phyloP scores from a whole-genome alignment of 2,329 filamentous ascomycete genomes.

The Pseudogymnoascus verrucosus region DNA sequence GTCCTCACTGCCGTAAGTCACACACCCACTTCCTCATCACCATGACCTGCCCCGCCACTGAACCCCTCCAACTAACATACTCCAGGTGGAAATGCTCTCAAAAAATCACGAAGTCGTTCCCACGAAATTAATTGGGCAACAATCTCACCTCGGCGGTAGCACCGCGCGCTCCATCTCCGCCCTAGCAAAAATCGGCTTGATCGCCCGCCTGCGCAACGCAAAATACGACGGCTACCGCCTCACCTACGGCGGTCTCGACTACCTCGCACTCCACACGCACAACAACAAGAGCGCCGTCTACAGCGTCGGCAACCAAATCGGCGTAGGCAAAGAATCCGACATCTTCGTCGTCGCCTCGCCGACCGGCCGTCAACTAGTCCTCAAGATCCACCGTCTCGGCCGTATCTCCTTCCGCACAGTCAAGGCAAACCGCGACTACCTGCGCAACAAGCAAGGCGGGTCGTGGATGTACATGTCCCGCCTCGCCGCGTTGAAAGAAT shows the following conservation, averaged over 20 bases:
- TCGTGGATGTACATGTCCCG: conserved; percentile 98
- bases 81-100: conserved; percentile 82
- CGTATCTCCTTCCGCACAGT: conserved; percentile 96
- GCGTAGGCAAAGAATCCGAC: conserved; percentile 95
- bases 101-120: conserved; percentile 97
- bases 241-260: conserved; percentile 94
- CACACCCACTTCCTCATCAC: not conserved
- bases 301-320: conserved; percentile 88
- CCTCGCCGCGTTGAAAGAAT: conserved; percentile 89
- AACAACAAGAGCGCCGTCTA: conserved; percentile 74
- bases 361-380: conserved; percentile 65
- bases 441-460: conserved; percentile 68
- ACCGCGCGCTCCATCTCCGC: conserved; percentile 83
- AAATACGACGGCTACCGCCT: conserved; percentile 96
- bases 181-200: conserved; percentile 84
- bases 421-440: conserved; percentile 91
- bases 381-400: conserved; percentile 94
- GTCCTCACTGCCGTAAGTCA: conserved; percentile 77
- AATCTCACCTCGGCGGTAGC: conserved; percentile 71
- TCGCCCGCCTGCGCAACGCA: conserved; percentile 87
- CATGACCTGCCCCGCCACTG: conserved; percentile 16
- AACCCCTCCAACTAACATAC: conserved; percentile 30
- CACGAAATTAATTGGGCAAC: conserved; percentile 75
- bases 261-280: conserved; percentile 88
- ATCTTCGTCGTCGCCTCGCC: conserved; percentile 88